phyloP scores from a whole-genome alignment of 1,284 basidiomycete species.

The Tylopilus sp. region DNA sequence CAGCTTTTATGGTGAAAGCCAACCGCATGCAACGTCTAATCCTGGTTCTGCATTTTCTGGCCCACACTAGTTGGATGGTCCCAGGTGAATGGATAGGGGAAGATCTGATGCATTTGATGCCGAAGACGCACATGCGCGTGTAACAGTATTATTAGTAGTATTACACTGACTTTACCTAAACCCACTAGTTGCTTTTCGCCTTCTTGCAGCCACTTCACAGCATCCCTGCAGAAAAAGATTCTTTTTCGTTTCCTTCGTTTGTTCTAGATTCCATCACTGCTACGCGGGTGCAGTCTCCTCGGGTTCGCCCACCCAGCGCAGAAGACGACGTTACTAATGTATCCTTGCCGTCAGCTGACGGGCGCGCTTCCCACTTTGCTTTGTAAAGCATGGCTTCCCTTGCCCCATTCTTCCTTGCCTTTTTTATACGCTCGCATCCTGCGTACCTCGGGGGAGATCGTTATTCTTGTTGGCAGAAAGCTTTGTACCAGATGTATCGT shows the following conservation, averaged over 20 bases:
- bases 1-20: conserved; percentile 36
- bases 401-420: conserved; percentile 3
- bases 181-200: conserved; percentile 29
- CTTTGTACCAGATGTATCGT: conserved; percentile 16
- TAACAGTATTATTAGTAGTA: conserved; percentile 36
- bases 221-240: conserved; percentile 22
- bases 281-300: conserved; percentile 24
- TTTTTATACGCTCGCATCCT: conserved; percentile 11
- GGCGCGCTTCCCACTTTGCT: conserved; percentile 7
- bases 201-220: conserved; percentile 28
- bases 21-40: conserved; percentile 42
- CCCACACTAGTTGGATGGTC: conserved; percentile 37
- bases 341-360: conserved; percentile 19
- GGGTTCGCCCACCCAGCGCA: conserved; percentile 18
- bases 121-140: conserved; percentile 23
- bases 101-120: conserved; percentile 15
- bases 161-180: conserved; percentile 34
- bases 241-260: conserved; percentile 23
- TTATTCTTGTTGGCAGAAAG: conserved; percentile 13
- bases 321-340: conserved; percentile 25
- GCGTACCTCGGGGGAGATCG: conserved; percentile 4
- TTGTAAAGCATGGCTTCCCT: conserved; percentile 11
- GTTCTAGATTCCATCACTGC: conserved; percentile 21
- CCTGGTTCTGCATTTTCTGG: conserved; percentile 47
- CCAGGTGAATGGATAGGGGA: conserved; percentile 18